Base-by-base conservation (phyloP, 495 filamentous ascomycete species). In the Trichoderma gamsii region DNA sequence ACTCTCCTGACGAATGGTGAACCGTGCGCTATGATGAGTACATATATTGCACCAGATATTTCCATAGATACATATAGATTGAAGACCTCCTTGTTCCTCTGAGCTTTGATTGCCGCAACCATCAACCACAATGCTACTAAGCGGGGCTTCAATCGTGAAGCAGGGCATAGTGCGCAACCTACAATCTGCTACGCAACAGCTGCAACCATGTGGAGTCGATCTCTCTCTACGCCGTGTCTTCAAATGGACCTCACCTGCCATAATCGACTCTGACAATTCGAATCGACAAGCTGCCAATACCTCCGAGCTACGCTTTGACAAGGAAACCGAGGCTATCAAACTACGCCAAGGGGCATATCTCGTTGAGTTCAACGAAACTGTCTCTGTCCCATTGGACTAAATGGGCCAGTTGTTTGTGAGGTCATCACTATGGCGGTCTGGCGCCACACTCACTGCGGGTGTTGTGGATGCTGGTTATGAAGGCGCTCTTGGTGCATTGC, bases 401-500 rank as follows among this genome's bases (percentile, higher is more conserved):
- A 82, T 83, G 79, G 81, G 72, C 0, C 71, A 71, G 25, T 35
- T 83, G 0, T 83, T 79, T 27, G 71, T 73, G 1, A 69, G 81
- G 51, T 77, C 72, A 1, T 81, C 80, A 25, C 70, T 82, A 3
- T 83, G 73, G 70, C 70, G 79, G 15, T 82, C 78, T 8, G 78
- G 81, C 1, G 77, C 75, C 2, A 59, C 49, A 4, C 69, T 84
- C 43, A 67, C 69, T 9, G 77, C 80, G 2, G 81, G 81, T 0
- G 81, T 83, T 35, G 70, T 83, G 41, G 81, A 83, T 70, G 75
- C 73, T 63, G 81, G 80, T n/a, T 84, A 82, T 71, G 69, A 79
- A 52, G 82, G 82, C 15, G 81, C 75, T 0, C 63, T 84, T 44
- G 82, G 81, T 1, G 78, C 78, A 23, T 66, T 84, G 66, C 68